Percentiles rank a stretch among this genome's conserved stretches.
Evolutionary conservation across 2,329 filamentous ascomycete species (phyloP).

Genomic region (Aspergillus pseudoviridinutans): DNA sequence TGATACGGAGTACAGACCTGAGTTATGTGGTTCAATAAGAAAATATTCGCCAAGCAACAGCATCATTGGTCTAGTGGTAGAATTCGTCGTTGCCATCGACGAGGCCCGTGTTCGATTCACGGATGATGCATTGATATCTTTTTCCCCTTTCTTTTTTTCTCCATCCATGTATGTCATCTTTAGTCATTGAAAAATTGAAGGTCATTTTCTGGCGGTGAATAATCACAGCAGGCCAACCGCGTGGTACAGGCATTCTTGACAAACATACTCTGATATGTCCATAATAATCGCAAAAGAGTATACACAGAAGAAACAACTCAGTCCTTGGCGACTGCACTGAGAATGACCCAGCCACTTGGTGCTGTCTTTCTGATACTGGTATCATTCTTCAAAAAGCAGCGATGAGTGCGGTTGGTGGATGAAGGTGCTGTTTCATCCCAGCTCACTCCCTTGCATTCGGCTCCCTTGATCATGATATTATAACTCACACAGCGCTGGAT

Average conservation of each 20-base stretch:
- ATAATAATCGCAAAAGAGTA: background rate
- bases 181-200: background rate
- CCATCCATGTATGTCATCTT: no score
- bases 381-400: background rate
- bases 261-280: background rate
- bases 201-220: no score
- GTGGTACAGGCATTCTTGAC: no score
- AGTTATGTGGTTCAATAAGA: no score
- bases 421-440: background rate
- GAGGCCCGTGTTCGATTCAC: slow-evolving; percentile 47
- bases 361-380: background rate
- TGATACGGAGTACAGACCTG: background rate
- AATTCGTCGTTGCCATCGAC: slow-evolving; percentile 46
- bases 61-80: slow-evolving; percentile 46
- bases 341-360: background rate
- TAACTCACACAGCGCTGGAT: background rate
- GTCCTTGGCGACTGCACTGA: background rate
- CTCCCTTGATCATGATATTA: background rate
- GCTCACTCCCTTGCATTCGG: background rate
- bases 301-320: background rate
- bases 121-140: slow-evolving; percentile 36
- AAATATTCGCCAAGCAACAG: slow-evolving; percentile 5
- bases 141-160: slow-evolving; percentile 9
- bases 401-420: background rate
- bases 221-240: no score